phyloP scores from a whole-genome alignment of 805 yeast genomes.

The Candida khao-thaluensis region DNA sequence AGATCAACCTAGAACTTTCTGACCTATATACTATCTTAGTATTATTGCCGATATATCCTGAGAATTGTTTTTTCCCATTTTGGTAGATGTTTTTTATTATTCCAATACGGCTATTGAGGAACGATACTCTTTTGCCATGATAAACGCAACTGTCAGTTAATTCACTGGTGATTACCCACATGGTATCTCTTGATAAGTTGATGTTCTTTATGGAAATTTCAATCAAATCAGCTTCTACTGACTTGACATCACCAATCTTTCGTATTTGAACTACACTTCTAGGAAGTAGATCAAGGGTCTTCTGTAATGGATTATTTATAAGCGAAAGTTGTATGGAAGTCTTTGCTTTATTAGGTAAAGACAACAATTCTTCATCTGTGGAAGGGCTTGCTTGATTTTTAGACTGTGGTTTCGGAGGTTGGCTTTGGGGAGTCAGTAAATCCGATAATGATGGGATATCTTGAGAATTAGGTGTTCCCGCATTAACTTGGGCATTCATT shows the following conservation, averaged over 20 bases:
- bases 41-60: conserved; percentile 70
- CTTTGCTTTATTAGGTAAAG: conserved; percentile 18
- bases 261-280: conserved; percentile 62
- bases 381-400: not conserved
- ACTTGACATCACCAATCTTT: conserved; percentile 39
- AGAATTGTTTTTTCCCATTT: conserved; percentile 65
- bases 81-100: conserved; percentile 62
- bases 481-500: conserved; percentile 6
- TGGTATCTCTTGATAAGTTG: conserved; percentile 82
- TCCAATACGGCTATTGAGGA: conserved; percentile 61
- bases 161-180: conserved; percentile 78
- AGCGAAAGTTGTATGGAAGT: conserved; percentile 50
- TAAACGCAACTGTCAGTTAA: conserved; percentile 66
- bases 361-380: not conserved
- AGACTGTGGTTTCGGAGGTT: not conserved
- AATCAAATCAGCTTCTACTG: conserved; percentile 74
- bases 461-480: conserved; percentile 3
- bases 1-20: conserved; percentile 81
- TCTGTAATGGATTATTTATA: conserved; percentile 57
- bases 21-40: conserved; percentile 87
- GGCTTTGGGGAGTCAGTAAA: not conserved
- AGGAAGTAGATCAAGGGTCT: conserved; percentile 61
- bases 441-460: conserved; percentile 1
- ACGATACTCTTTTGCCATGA: conserved; percentile 61
- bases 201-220: conserved; percentile 82